Evolutionary conservation across 2,329 filamentous ascomycete genomes (phyloP).

Genomic region (Fusarium heterosporum): DNA sequence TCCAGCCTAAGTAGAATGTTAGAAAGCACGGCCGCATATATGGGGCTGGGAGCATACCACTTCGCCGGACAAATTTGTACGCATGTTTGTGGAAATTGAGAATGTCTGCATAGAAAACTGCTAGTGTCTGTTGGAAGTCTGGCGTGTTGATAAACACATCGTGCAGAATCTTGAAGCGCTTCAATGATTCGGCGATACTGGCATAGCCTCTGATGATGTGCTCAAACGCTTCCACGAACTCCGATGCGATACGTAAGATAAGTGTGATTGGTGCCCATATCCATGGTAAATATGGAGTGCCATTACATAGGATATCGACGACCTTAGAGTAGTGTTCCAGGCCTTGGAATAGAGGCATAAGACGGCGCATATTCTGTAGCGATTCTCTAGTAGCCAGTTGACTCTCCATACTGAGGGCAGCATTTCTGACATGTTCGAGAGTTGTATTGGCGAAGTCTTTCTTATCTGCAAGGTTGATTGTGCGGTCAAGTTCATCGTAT

Average conservation of each 20-base stretch:
- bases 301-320: slow-evolving; percentile 59
- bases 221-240: slow-evolving; percentile 57
- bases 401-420: slow-evolving; percentile 54
- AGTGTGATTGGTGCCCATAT: slow-evolving; percentile 60
- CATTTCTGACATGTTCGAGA: slow-evolving; percentile 29
- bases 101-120: slow-evolving; percentile 61
- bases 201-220: slow-evolving; percentile 55
- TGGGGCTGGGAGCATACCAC: slow-evolving; percentile 35
- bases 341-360: slow-evolving; percentile 56
- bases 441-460: not conserved
- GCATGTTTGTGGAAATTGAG: slow-evolving; percentile 60
- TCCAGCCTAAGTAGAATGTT: slow-evolving; percentile 49
- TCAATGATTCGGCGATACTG: slow-evolving; percentile 54
- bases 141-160: slow-evolving; percentile 46
- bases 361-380: slow-evolving; percentile 58
- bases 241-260: slow-evolving; percentile 49
- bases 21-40: not conserved
- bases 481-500: slow-evolving; percentile 21
- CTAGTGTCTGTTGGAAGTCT: slow-evolving; percentile 56
- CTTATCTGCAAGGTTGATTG: slow-evolving; percentile 22
- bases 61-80: slow-evolving; percentile 58
- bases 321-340: slow-evolving; percentile 57
- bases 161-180: slow-evolving; percentile 53
- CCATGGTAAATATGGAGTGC: slow-evolving; percentile 59
- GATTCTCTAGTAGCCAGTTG: slow-evolving; percentile 53